Conservation (phyloP, 495 filamentous ascomycete genomes). For the Cercophora samala region DNA sequence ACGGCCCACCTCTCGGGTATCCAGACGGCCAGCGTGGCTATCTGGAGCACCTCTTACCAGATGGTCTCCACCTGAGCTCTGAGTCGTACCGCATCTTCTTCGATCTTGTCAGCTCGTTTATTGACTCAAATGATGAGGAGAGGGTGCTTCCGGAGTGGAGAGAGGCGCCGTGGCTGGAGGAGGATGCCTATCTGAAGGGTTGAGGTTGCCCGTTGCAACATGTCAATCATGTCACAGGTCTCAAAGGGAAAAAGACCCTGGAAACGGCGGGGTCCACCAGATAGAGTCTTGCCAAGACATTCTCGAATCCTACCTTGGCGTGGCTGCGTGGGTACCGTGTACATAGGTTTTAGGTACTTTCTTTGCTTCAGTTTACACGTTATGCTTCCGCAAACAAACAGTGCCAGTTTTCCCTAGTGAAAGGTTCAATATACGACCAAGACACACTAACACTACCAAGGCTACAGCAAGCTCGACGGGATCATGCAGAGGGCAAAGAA, state of each 20-base stretch:
- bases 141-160: constrained; percentile 47
- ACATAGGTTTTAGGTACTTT: not conserved
- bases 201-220: not conserved
- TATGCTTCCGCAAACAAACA: not conserved
- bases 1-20: constrained; percentile 41
- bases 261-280: not conserved
- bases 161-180: constrained; percentile 35
- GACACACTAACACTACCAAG: not conserved
- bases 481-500: not conserved
- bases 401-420: not conserved
- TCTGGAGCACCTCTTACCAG: constrained; percentile 48
- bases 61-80: constrained; percentile 54
- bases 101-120: constrained; percentile 39
- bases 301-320: not conserved
- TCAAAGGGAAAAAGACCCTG: not conserved
- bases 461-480: not conserved
- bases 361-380: not conserved
- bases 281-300: not conserved
- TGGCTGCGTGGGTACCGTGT: not conserved
- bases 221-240: not conserved
- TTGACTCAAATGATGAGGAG: constrained; percentile 39
- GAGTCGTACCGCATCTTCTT: constrained; percentile 50
- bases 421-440: not conserved
- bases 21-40: constrained; percentile 41
- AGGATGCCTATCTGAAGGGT: constrained; percentile 23